Evolutionary conservation across 2,329 filamentous ascomycete genomes (phyloP), one percentile per base, ranked within the genome.

Genomic region (Diplodia sapinea): DNA sequence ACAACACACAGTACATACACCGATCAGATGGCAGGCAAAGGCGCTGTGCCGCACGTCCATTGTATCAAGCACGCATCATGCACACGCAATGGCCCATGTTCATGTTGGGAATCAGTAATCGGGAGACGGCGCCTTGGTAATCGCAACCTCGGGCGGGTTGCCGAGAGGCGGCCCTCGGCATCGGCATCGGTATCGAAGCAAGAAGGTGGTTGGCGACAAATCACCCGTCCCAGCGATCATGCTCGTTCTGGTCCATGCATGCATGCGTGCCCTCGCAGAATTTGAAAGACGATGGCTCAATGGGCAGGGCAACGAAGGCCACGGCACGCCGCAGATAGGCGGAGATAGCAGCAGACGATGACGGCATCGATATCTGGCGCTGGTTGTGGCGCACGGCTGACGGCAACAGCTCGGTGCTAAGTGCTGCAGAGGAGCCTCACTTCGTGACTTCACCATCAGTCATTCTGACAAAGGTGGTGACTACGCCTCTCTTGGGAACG

Each of bases 281-380:
- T 33, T 33, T 12, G 36, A 13, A 38, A 38, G 36, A 26, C 8
- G 11, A 38, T 12, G 31, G 31, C 31, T 9, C 23, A 26, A 33
- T 38, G 36, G 26, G 26, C 26, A 38, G 36, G 36, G 36, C 11
- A 38, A 13, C 36, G 36, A 12, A 38, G 11, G 11, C 36, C 11
- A 11, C 9, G 36, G 7, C 11, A 12, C 11, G 8, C 17, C 29
- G 40, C 40, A 31, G n/a, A 17, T n/a, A 36, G n/a, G 23, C 59
- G 59, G 59, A 63, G 43, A 51, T 52, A 52, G 12, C 13, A 26
- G 43, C 31, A n/a, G 36, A 11, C n/a, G 9, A 50, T 62, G 57
- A 50, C 38, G 57, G 56, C 57, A 62, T 50, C 57, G 23, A 4
- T 9, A n/a, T 43, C 17, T 15, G 17, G 40, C 40, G 7, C 40